These are phyloP conservation scores for Septoria petroselini DNA, from an alignment of 2,329 filamentous ascomycete genomes.

Conservation along the genomic window DNA sequence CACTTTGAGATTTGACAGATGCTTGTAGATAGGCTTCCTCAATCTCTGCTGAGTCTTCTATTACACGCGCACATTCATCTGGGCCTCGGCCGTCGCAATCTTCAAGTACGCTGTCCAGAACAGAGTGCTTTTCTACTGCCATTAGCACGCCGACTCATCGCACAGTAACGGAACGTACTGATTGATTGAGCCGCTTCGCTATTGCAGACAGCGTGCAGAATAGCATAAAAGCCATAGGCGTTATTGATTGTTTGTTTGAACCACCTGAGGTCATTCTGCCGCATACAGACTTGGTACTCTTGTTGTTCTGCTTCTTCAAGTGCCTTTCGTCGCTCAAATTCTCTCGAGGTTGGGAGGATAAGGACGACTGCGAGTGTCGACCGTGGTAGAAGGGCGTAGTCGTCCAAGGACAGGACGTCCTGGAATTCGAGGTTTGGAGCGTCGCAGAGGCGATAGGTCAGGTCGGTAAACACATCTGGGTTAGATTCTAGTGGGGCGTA, in stretches of 20 bases:
- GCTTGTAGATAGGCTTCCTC: neutral
- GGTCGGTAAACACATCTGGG: conserved; percentile 3
- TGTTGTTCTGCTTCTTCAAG: neutral
- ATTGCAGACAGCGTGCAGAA: neutral
- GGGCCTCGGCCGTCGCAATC: neutral
- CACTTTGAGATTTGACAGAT: neutral
- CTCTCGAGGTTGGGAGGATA: conserved; percentile 1
- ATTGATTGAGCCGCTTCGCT: neutral
- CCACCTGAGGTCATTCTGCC: neutral
- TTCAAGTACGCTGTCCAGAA: neutral
- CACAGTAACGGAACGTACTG: neutral
- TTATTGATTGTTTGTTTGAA: conserved; percentile 10
- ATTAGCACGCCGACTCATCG: neutral
- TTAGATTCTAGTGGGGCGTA: conserved; percentile 2
- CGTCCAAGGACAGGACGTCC: neutral
- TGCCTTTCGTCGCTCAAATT: neutral
- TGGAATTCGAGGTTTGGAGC: neutral
- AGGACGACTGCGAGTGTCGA: neutral
- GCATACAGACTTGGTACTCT: neutral
- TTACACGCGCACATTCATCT: neutral
- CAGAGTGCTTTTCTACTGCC: neutral
- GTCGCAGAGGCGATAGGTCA: neutral
- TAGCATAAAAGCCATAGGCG: neutral
- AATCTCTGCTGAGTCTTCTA: conserved; percentile 5
- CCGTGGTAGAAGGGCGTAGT: neutral